Conservation (phyloP, 768 basidiomycete species). For the Mycena albidolilacea region DNA sequence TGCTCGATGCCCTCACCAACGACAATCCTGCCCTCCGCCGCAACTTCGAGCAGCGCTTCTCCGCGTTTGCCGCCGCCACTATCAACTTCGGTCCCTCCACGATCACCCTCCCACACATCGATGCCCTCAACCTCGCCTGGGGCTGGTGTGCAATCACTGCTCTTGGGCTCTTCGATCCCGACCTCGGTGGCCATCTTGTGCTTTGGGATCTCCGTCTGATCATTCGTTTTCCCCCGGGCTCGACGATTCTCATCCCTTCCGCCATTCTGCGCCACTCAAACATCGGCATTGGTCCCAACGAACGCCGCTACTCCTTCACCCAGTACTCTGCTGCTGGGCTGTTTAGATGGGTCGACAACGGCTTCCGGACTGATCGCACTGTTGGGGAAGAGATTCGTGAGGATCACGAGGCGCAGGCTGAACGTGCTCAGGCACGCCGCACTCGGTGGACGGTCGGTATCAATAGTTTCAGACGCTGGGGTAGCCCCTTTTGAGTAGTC, state of each 20-base stretch:
- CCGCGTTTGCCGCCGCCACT: background rate
- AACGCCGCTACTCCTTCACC: constrained; percentile 39
- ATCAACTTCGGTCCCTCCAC: no score
- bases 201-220: no score
- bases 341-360: constrained; percentile 43
- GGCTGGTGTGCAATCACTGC: no score
- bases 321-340: constrained; percentile 43
- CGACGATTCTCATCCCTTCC: constrained; percentile 44
- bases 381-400: background rate
- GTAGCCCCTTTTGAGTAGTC: background rate
- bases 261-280: constrained; percentile 42
- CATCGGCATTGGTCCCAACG: constrained; percentile 21
- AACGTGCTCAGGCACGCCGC: background rate
- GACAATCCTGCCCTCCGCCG: background rate
- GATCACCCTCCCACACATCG: no score
- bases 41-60: background rate
- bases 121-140: no score
- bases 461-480: background rate
- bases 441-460: background rate
- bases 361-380: constrained; percentile 19
- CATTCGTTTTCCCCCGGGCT: no score
- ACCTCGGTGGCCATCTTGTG: no score
- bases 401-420: background rate
- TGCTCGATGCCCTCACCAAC: background rate
- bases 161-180: no score